Base-by-base conservation (phyloP, 352 stramenopile genomes). In the Pythium monospermum region DNA sequence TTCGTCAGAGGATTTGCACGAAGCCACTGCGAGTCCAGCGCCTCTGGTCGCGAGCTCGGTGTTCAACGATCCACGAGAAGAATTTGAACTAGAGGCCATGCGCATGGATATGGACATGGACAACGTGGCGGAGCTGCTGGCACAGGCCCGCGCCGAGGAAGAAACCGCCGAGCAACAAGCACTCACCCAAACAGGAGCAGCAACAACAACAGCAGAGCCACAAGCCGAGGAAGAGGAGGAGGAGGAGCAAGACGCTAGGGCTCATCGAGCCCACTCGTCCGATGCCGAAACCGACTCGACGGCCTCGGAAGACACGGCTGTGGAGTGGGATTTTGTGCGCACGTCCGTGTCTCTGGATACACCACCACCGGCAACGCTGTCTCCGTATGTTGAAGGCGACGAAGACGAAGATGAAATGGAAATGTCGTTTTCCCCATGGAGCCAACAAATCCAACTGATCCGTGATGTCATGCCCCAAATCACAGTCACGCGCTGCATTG, bases 231-330 rank as follows among this genome's bases (percentile, higher is more conserved):
- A 19, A 18, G 53, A 68, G 41, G 50, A 56, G 23, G 50, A 70
- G 15, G 37, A 59, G 22, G 13, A 38, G 0, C 36, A 59, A 22
- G 39, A 51, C 11, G 46, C 48, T 4, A 50, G 35, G 26, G 50
- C 36, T 1, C 76, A 78, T 31, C n/a, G 27, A 4, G 41, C 11
- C 21, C 45, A 49, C 26, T 73, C 73, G 41, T 90, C 79, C 8
- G 79, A 90, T 49, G 64, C 76, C 0, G 79, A 90, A 30, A 90
- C 70, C 1, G 53, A 57, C 3, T 64, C 63, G 10, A 70, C 70
- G 3, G 63, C 71, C 28, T 86, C 72, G 21, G 77, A 86, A 38
- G 72, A 83, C 18, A 46, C 23, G 2, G 56, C 61, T 23, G 62
- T 45, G 8, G 70, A 81, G 8, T 87, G 71, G 75, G 66, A 80